phyloP scores from a whole-genome alignment of 2,329 filamentous ascomycete species.

The Beauveria sp. region DNA sequence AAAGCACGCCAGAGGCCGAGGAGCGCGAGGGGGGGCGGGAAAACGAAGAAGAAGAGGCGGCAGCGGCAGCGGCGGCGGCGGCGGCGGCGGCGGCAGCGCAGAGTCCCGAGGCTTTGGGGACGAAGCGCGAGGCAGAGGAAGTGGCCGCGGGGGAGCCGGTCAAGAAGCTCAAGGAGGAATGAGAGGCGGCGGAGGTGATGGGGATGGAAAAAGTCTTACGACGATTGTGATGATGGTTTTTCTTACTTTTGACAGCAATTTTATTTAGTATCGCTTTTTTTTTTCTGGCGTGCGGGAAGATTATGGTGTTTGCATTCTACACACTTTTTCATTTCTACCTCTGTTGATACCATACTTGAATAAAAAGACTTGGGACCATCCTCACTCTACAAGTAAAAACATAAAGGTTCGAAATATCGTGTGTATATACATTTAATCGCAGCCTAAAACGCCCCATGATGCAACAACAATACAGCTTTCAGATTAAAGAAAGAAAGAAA shows the following conservation, averaged over 20 bases:
- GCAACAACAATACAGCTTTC: background rate
- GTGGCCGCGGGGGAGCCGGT: slow-evolving; percentile 31
- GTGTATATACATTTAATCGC: no score
- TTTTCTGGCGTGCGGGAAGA: background rate
- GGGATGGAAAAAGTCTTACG: background rate
- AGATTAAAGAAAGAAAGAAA: background rate
- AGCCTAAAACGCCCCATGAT: no score
- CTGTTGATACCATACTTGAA: background rate
- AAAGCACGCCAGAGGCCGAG: no score
- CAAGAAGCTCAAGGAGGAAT: slow-evolving; percentile 45
- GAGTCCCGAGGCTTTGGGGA: slow-evolving; percentile 27
- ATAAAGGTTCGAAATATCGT: no score
- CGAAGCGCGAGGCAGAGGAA: slow-evolving; percentile 50
- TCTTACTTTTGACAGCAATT: background rate
- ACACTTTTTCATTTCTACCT: background rate
- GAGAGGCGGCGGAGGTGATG: slow-evolving; percentile 2
- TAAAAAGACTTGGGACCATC: background rate
- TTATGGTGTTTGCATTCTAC: background rate
- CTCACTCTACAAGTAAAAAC: no score
- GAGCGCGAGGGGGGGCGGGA: no score
- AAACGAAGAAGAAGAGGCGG: slow-evolving; percentile 17
- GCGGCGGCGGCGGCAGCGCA: slow-evolving; percentile 21
- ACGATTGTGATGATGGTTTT: background rate
- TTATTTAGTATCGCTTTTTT: background rate
- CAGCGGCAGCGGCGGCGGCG: slow-evolving; percentile 20